Percentiles rank a stretch among this genome's conserved stretches.
phyloP scores from a whole-genome alignment of 2,329 filamentous ascomycete species.

The Aspergillus niger region DNA sequence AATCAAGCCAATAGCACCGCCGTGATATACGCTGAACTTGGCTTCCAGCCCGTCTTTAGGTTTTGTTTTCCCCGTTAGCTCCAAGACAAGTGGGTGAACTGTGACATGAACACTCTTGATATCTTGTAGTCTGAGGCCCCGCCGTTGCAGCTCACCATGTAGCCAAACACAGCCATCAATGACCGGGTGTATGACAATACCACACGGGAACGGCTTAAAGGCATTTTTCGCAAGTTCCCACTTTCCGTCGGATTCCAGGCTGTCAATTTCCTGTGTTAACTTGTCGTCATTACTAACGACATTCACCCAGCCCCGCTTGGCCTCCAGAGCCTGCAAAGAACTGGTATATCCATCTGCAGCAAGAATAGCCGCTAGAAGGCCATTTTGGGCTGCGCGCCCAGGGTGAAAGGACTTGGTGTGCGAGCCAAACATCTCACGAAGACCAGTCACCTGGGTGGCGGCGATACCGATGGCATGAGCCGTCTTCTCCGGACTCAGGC shows the following conservation, averaged over 20 bases:
- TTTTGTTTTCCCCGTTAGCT: slow-evolving; percentile 54
- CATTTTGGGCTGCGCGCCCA: slow-evolving; percentile 56
- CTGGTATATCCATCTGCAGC: slow-evolving; percentile 54
- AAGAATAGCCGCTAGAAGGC: slow-evolving; percentile 50
- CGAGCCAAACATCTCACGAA: slow-evolving; percentile 58
- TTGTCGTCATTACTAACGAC: slow-evolving; percentile 51
- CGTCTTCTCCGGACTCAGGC: slow-evolving; percentile 43
- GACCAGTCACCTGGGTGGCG: slow-evolving; percentile 55
- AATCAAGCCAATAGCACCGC: slow-evolving; percentile 53
- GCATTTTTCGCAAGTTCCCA: slow-evolving; percentile 59
- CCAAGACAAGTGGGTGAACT: slow-evolving; percentile 56
- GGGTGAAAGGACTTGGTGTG: slow-evolving; percentile 60
- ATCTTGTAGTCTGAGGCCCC: slow-evolving; percentile 33
- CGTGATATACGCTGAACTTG: slow-evolving; percentile 60
- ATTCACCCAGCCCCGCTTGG: slow-evolving; percentile 56
- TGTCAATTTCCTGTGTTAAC: slow-evolving; percentile 42
- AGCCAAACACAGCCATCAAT: slow-evolving; percentile 57
- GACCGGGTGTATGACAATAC: slow-evolving; percentile 58
- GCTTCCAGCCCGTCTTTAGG: slow-evolving; percentile 55
- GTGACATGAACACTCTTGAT: slow-evolving; percentile 46
- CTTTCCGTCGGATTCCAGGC: slow-evolving; percentile 30
- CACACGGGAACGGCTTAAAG: slow-evolving; percentile 61
- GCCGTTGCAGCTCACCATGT: slow-evolving; percentile 39
- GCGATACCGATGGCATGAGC: slow-evolving; percentile 57
- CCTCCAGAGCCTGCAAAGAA: slow-evolving; percentile 52